Base-by-base conservation (phyloP, 208 protist genomes). In the Acanthamoeba royreba region DNA sequence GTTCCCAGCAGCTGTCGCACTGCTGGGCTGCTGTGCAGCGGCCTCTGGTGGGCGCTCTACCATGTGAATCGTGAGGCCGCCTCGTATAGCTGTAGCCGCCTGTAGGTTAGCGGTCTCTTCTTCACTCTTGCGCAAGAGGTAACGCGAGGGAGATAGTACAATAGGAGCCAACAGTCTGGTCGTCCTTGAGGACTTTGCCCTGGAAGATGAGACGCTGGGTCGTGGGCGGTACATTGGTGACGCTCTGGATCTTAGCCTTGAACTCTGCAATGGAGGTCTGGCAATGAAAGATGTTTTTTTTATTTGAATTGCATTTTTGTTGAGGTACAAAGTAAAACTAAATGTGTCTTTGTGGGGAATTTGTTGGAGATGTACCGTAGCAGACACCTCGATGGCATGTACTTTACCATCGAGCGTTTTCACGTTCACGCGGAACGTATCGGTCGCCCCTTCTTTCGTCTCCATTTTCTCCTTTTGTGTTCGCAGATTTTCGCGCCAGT, bases 131-230 rank as follows among this genome's bases (percentile, higher is more conserved):
- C 5, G 38, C 4, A 40, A 38, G 28, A 33, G 3, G 66, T 77
- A 22, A 43, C 17, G 38, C n/a, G 28, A 15, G 43, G 15, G 74
- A 25, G 9, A 55, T 7, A n/a, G 46, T 90, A 90, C 83, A 90
- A 35, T 90, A 90, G 0, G 46, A 58, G 17, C 53, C 52, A 46
- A 90, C 53, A 22, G 83, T 90, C 45, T 90, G 46, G 33, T 90
- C 83, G 33, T 90, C 83, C 40, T 90, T 90, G 19, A 90, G 83
- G 4, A 90, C 83, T n/a, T 90, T 90, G 83, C 83, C 83, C 46
- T 90, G 83, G 83, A 90, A 90, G 15, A 90, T 90, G n/a, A 90
- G 53, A 35, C 83, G 46, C 49, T 90, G 83, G 1, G 33, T 52
- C 0, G 31, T 33, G 40, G 83, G 83, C 1, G 83, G 38, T 28